These are phyloP conservation scores for Mastigamoeba balamuthi DNA, from an alignment of 78 protist genomes.

Conservation along the genomic window DNA sequence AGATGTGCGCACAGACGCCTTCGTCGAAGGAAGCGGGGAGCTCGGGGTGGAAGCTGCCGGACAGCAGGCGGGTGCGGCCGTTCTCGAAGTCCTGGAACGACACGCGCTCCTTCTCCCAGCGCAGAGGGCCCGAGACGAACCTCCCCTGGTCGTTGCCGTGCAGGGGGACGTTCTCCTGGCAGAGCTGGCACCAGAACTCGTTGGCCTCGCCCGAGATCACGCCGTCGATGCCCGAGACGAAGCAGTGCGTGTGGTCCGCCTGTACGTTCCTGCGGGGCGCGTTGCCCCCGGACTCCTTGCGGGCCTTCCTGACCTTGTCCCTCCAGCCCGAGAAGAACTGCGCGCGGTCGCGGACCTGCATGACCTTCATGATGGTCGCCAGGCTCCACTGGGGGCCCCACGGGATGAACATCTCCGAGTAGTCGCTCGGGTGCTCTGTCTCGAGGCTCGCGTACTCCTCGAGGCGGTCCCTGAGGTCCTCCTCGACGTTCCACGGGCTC, in stretches of 20 bases:
- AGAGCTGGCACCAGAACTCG: not conserved
- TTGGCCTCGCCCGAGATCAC: not conserved
- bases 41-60: not conserved
- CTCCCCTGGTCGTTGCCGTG: not conserved
- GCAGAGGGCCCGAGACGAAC: not conserved
- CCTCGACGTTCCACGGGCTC: too few species aligned
- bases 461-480: not conserved
- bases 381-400: slow-evolving; percentile 1
- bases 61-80: not conserved
- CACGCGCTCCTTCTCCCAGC: not conserved
- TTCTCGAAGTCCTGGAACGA: not conserved
- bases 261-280: too few species aligned
- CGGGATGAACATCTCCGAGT: slow-evolving; percentile 15
- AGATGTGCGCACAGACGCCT: not conserved
- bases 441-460: not conserved
- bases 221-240: not conserved
- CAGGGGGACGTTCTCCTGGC: not conserved
- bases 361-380: not conserved
- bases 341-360: slow-evolving; percentile 15
- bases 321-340: slow-evolving; percentile 9
- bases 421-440: slow-evolving; percentile 12
- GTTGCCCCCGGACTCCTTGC: not conserved
- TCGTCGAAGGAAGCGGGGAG: not conserved
- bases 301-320: not conserved
- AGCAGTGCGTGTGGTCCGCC: not conserved